These are phyloP conservation scores for Paramecium biaurelia DNA, from an alignment of 73 alveolate genomes.

Conservation along the genomic window DNA sequence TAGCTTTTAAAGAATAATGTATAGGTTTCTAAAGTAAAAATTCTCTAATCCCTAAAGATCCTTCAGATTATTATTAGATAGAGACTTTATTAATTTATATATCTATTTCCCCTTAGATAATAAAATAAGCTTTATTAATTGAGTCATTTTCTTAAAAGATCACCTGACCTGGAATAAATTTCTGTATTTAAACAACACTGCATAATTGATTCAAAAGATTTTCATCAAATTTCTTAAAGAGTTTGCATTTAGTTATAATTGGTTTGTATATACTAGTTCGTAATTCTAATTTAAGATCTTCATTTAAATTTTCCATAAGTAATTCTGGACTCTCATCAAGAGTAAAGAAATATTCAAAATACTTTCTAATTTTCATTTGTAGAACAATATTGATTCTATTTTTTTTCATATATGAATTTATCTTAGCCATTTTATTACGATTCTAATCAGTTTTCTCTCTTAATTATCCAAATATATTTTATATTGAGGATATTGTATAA, in stretches of 20 bases:
- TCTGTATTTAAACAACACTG: background rate
- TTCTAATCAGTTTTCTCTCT: slow-evolving; percentile 31
- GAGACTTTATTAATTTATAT: slow-evolving; percentile 8
- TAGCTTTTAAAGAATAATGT: background rate
- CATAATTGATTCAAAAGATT: background rate
- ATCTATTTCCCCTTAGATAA: background rate
- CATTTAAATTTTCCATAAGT: slow-evolving; percentile 6
- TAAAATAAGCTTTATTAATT: background rate
- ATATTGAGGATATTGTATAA: slow-evolving; percentile 31
- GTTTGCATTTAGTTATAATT: background rate
- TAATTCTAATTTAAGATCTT: background rate
- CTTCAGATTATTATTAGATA: background rate
- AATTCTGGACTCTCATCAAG: background rate
- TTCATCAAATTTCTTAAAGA: slow-evolving; percentile 17
- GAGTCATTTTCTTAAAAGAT: background rate
- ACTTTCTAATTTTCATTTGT: slow-evolving; percentile 1
- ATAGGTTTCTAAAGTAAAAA: background rate
- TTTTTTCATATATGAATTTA: slow-evolving; percentile 6
- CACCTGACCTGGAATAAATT: slow-evolving; percentile 18
- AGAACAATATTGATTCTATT: background rate
- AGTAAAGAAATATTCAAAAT: slow-evolving; percentile 6
- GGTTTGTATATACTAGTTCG: background rate
- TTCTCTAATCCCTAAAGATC: background rate
- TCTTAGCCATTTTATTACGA: slow-evolving; percentile 16
- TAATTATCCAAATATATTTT: slow-evolving; percentile 42